A percentile compares a stretch with the other conserved stretches of the same genome.
These are phyloP conservation scores for Aspergillus indologenus DNA, from an alignment of 495 filamentous ascomycete species.

Conservation along the genomic window DNA sequence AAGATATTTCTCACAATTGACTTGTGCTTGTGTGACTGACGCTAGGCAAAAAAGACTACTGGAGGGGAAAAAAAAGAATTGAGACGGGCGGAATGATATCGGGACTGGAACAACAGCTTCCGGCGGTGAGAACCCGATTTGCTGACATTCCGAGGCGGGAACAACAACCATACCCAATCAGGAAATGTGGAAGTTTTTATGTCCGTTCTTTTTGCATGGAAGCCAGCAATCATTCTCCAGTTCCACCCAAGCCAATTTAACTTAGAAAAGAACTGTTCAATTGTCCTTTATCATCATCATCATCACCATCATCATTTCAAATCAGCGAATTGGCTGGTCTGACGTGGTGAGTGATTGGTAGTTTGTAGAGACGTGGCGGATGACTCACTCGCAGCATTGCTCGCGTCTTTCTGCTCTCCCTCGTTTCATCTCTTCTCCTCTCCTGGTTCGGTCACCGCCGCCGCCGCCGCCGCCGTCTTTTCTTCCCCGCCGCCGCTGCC, in stretches of 20 bases:
- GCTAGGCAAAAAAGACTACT: too few species aligned
- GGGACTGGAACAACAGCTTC: neutral
- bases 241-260: too few species aligned
- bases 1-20: too few species aligned
- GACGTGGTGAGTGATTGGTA: constrained; percentile 10
- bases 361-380: constrained; percentile 38
- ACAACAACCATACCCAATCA: neutral
- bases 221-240: neutral
- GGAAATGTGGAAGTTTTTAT: neutral
- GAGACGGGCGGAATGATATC: too few species aligned
- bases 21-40: too few species aligned
- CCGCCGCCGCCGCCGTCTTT: neutral
- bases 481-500: neutral
- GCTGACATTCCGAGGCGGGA: too few species aligned
- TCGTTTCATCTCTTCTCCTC: constrained; percentile 1
- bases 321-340: neutral
- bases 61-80: neutral
- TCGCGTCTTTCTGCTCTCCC: constrained; percentile 38
- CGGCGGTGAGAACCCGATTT: neutral
- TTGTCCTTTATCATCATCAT: too few species aligned
- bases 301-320: constrained; percentile 2
- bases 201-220: neutral
- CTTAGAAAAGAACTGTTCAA: too few species aligned
- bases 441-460: constrained; percentile 7
- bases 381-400: constrained; percentile 47